Percentiles rank a stretch among this genome's conserved stretches.
These are phyloP conservation scores for Ajuga reptans DNA, from an alignment of 305 asterid species.

Conservation along the genomic window DNA sequence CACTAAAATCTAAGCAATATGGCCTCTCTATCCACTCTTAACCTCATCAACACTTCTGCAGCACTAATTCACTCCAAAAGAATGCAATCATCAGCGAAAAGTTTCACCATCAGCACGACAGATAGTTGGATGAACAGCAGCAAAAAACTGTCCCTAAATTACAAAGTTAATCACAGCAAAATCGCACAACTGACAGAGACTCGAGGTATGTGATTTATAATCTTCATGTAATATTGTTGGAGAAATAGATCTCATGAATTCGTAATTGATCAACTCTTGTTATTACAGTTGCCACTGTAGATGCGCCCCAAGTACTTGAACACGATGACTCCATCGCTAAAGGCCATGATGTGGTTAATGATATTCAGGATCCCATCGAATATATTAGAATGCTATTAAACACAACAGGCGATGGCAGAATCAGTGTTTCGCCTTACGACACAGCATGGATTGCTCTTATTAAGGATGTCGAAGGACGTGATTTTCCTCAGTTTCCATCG, in stretches of 20 bases:
- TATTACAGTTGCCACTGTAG: conserved; percentile 13
- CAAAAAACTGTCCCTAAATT: background rate
- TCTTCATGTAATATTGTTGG: background rate
- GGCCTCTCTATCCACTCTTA: background rate
- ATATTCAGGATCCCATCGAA: background rate
- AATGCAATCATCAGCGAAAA: background rate
- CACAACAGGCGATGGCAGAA: conserved; percentile 2
- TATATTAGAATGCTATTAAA: background rate
- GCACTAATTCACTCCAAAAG: background rate
- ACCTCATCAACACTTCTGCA: background rate
- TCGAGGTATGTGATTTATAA: background rate
- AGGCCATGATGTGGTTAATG: conserved; percentile 13
- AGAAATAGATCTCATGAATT: too few relatives aligned
- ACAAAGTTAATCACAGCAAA: background rate
- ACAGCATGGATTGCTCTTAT: conserved; percentile 13
- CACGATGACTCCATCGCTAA: background rate
- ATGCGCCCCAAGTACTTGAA: background rate
- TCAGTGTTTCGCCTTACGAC: background rate
- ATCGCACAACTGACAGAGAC: background rate
- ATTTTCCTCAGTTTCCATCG: background rate
- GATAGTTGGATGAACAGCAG: background rate
- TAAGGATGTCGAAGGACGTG: background rate
- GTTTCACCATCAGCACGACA: too few relatives aligned
- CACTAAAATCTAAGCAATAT: too few relatives aligned
- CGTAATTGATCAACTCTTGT: too few relatives aligned